Base-by-base conservation (phyloP, 116 monocot genomes). In the Dioscorea cayenensis region DNA sequence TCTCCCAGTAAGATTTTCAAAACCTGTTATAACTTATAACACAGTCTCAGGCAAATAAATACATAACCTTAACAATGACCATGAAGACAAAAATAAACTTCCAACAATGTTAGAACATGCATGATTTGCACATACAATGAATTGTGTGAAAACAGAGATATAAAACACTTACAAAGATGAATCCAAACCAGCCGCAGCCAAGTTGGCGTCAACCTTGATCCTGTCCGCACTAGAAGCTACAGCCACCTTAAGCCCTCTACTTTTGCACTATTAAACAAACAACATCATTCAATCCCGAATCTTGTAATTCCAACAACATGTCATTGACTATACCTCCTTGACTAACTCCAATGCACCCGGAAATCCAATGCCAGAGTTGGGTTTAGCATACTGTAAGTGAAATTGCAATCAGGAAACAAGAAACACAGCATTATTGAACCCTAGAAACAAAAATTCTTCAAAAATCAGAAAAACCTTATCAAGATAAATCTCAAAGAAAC, bases 211-310 rank as follows among this genome's bases (percentile, higher is more conserved):
- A 36, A 97, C 93, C 80, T 97, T 97, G 75, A 97, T 77, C 51
- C 93, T 84, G 60, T 97, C 93, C 65, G 97, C 97, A 82, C 93
- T 97, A 28, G 97, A 97, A 49, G 94, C 93, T 72, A 97, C 94
- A 78, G 97, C 97, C 60, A 97, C 88, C 75, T 93, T 97, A 58
- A 97, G 88, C 36, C 93, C 97, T 58, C 66, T 79, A 27, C 67
- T 77, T 77, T 93, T 97, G 77, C 93, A 97, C 93, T 92, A 66
- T 7, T 51, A 14, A 14, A 71, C 23, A 55, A n/a, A 71, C 36
- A 63, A 22, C 22, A 78, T 17, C 60, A 63, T 7, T 8, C 43
- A 43, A 32, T 43, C 43, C 8, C 43, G 6, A 43, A 67, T 60
- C 14, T 25, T 6, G 29, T 21, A 29, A 38, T n/a, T 13, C 43